phyloP scores from a whole-genome alignment of 177 flowering plant genomes.

The Vitis hybrid region DNA sequence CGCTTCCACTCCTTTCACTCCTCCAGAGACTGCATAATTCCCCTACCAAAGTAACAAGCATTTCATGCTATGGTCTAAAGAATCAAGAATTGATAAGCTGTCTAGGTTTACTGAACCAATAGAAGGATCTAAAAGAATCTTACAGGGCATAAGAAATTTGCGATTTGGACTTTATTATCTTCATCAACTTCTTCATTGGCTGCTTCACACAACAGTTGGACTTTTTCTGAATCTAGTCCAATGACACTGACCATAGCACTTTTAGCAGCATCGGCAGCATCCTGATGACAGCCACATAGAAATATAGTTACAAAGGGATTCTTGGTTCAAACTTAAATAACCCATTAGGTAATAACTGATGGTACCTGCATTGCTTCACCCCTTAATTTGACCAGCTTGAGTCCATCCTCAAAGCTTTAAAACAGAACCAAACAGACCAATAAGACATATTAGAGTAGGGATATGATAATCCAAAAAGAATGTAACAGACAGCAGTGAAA shows the following conservation, averaged over 20 bases:
- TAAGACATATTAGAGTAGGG: not conserved
- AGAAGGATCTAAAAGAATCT: constrained; percentile 16
- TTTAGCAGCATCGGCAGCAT: constrained; percentile 91
- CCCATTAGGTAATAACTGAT: not conserved
- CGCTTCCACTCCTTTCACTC: constrained; percentile 88
- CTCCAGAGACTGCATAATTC: constrained; percentile 98
- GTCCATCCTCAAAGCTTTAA: constrained; percentile 94
- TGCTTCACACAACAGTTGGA: constrained; percentile 89
- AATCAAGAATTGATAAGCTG: not conserved
- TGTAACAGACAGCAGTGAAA: not conserved
- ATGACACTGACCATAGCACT: constrained; percentile 97
- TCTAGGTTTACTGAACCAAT: not conserved
- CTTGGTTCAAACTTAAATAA: not conserved
- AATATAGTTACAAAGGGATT: not conserved
- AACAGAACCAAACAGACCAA: constrained; percentile 10
- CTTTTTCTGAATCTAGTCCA: constrained; percentile 91
- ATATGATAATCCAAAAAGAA: not conserved
- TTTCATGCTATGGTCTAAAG: not conserved
- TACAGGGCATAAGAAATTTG: constrained; percentile 91
- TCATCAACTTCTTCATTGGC: constrained; percentile 92
- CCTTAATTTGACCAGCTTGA: constrained; percentile 90
- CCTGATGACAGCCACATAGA: constrained; percentile 42
- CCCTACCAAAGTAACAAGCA: constrained; percentile 46
- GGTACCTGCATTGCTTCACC: constrained; percentile 99
- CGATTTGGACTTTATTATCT: constrained; percentile 85